Conservation (phyloP, 2,329 filamentous ascomycete genomes). For the Arthrinium phaeospermum region DNA sequence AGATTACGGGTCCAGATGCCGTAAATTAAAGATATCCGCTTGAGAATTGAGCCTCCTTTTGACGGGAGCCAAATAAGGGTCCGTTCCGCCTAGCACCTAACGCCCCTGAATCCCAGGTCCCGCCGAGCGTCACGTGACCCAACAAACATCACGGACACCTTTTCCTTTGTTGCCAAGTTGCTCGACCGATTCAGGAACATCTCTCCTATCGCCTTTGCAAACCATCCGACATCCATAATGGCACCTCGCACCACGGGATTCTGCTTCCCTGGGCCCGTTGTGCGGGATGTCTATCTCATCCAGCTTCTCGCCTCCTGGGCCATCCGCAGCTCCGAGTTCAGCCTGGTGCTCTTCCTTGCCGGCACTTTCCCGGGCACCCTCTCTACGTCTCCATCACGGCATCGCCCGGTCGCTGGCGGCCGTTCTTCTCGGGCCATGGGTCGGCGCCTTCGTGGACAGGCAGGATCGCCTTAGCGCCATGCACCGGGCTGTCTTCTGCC, state of each 20-base stretch:
- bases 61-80: constrained; percentile 15
- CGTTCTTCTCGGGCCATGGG: constrained; percentile 7
- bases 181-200: not conserved
- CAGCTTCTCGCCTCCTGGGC: constrained; percentile 12
- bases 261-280: constrained; percentile 3
- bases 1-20: constrained; percentile 3
- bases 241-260: constrained; percentile 15
- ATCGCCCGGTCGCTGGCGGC: constrained; percentile 13
- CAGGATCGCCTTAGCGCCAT: constrained; percentile 1
- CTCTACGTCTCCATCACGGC: constrained; percentile 14
- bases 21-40: constrained; percentile 6
- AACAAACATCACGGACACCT: constrained; percentile 17
- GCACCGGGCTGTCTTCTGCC: constrained; percentile 3
- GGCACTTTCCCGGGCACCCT: constrained; percentile 11
- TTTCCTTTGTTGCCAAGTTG: constrained; percentile 15
- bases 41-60: constrained; percentile 13
- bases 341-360: constrained; percentile 13
- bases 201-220: not conserved
- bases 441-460: constrained; percentile 2
- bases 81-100: not conserved
- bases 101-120: constrained; percentile 11
- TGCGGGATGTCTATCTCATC: constrained; percentile 17
- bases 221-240: not conserved
- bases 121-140: constrained; percentile 3
- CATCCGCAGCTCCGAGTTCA: constrained; percentile 15